Evolutionary conservation across 228 moss, liverwort and hornwort genomes (phyloP), one percentile per base, ranked within the genome.

Genomic region (Sphagnum fallax): DNA sequence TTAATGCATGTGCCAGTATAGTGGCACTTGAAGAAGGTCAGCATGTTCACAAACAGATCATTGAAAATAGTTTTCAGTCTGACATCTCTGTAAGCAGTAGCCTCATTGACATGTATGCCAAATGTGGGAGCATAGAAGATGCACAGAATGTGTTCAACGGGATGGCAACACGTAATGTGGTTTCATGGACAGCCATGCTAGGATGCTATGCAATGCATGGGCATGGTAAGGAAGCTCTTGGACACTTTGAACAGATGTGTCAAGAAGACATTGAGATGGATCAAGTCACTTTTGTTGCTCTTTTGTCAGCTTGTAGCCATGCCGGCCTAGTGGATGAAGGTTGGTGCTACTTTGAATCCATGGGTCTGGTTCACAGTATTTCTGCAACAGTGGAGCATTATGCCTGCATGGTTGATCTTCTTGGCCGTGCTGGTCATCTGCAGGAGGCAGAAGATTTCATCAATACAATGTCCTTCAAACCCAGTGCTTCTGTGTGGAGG

Each of bases 21-120:
- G 64, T 70, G 14, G 76, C 72, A 5, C 76, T 77, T 50, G 75
- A 69, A 16, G 85, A 79, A 64, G 85, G 85, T 51, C 72, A 75
- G 79, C 14, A 60, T 49, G 58, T 82, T 15, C 73, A 77, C 74
- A 62, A 64, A 67, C 79, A 80, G 65, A 57, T 80, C 8, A 47
- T 67, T 6, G 69, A 15, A 8, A 52, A 18, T 11, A 77, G 73
- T 49, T 69, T 82, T 4, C 68, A 70, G 55, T 72, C 79, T 14
- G 82, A 82, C 52, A 68, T 86, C 60, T 86, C 77, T 63, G 78
- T 85, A 51, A 81, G 81, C 51, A 85, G 81, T 65, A 68, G 76
- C 14, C 72, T 85, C 47, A 79, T 85, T 49, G 76, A 16, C 5
- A 74, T 85, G 64, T 77, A 85, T 64, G 75, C 78, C 67, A 85